These are phyloP conservation scores for Nothophytophthora sp. DNA, from an alignment of 352 stramenopile genomes.

Conservation along the genomic window DNA sequence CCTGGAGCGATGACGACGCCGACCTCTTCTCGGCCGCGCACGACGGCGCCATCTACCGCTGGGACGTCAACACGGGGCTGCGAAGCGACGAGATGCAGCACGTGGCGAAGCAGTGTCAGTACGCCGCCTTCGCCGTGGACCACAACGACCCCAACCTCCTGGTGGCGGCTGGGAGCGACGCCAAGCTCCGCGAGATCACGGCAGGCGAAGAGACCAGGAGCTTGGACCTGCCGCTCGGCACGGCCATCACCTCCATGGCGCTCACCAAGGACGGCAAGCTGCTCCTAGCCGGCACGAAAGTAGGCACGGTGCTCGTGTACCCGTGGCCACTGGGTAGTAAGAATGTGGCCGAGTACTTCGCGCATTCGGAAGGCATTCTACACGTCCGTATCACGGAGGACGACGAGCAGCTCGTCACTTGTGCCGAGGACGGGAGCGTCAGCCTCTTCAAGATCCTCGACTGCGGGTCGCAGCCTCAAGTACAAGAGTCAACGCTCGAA, in stretches of 20 bases:
- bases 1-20: slow-evolving; percentile 72
- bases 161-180: slow-evolving; percentile 61
- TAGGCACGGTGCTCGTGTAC: slow-evolving; percentile 65
- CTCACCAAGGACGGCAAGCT: slow-evolving; percentile 60
- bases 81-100: slow-evolving; percentile 78
- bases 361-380: slow-evolving; percentile 62
- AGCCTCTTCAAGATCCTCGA: slow-evolving; percentile 53
- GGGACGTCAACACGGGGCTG: slow-evolving; percentile 53
- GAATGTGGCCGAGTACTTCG: slow-evolving; percentile 45
- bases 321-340: slow-evolving; percentile 56
- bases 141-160: slow-evolving; percentile 46
- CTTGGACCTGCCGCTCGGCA: slow-evolving; percentile 44
- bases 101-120: slow-evolving; percentile 79
- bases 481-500: neutral
- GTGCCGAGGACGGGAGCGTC: slow-evolving; percentile 69
- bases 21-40: slow-evolving; percentile 78
- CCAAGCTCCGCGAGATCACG: slow-evolving; percentile 66
- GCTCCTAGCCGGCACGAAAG: slow-evolving; percentile 68
- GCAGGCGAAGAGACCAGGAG: slow-evolving; percentile 57
- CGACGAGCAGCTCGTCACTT: slow-evolving; percentile 49
- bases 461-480: slow-evolving; percentile 7
- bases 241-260: slow-evolving; percentile 52
- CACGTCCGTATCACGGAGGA: slow-evolving; percentile 78
- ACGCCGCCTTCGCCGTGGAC: slow-evolving; percentile 58
- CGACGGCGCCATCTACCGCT: slow-evolving; percentile 84